Evolutionary conservation across 2,329 filamentous ascomycete genomes (phyloP), one percentile per base, ranked within the genome.

Genomic region (Cercospora sp.): DNA sequence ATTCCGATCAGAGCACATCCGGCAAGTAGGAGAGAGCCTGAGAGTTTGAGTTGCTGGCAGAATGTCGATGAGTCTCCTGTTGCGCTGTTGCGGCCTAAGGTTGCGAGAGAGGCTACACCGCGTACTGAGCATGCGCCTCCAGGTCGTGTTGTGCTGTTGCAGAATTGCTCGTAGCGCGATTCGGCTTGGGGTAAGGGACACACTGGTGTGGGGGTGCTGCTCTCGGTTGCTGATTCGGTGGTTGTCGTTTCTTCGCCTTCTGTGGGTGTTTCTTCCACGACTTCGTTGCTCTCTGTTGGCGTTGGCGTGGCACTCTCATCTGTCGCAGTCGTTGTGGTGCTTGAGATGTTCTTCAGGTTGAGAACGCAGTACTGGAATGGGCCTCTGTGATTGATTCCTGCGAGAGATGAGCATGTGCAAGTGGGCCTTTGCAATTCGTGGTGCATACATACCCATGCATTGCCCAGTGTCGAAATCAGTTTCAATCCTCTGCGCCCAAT

Each of bases 31-130:
- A 62, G 40, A 26, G 60, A 43, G 18, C 60, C 60, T 7, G 34
- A 43, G 45, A 62, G 13, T 26, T 28, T 43, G 40, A 62, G 34
- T 30, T 62, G 60, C 60, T 62, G 60, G 60, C 60, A 62, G 60
- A 62, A 62, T 9, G 26, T 32, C 5, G 18, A 43, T 5, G 60
- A 49, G 26, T 62, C 60, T 26, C 45, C 26, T 43, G 58, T 61
- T 37, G 58, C 58, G 12, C 24, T 28, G 16, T 40, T 34, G 51
- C 51, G 21, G 51, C 18, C 21, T 26, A 28, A 3, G 21, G 51
- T 55, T 24, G 51, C 51, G 51, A 55, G 26, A 5, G 18, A 28
- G 21, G 51, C 18, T 24, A 28, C 26, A 26, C 26, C 51, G 51
- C 40, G 40, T 1, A 55, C 51, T 24, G 51, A 24, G 21, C 51